A percentile compares a stretch with the other conserved stretches of the same genome.
Conservation (phyloP, 345 rosid species). For the Erysimum cheiranthoides region DNA sequence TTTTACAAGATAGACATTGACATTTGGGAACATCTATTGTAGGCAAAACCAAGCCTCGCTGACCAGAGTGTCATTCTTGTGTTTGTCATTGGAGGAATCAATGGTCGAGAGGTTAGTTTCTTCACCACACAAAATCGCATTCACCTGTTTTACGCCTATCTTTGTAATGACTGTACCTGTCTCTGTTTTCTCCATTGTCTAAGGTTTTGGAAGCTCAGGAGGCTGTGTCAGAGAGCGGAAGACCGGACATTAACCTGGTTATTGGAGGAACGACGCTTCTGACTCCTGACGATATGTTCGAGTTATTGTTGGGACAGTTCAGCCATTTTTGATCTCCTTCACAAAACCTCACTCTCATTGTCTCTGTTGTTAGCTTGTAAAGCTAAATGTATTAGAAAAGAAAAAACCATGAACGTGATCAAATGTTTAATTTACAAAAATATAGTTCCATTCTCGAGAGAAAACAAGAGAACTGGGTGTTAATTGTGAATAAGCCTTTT, state of each 20-base stretch:
- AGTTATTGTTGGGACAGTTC: slow-evolving; percentile 65
- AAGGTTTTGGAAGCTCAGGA: slow-evolving; percentile 85
- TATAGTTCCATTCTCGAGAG: slow-evolving; percentile 8
- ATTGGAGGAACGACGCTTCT: slow-evolving; percentile 94
- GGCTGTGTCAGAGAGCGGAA: slow-evolving; percentile 78
- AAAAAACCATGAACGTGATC: neutral
- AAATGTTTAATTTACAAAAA: slow-evolving; percentile 4
- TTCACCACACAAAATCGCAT: neutral
- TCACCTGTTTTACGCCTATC: neutral
- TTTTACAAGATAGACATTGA: slow-evolving; percentile 17
- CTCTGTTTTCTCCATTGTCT: slow-evolving; percentile 16
- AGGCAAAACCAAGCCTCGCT: slow-evolving; percentile 88
- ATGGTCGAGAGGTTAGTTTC: slow-evolving; percentile 70
- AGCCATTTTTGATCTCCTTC: slow-evolving; percentile 55
- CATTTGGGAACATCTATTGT: slow-evolving; percentile 30
- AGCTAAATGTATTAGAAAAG: neutral
- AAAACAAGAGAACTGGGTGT: slow-evolving; percentile 25
- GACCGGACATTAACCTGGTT: slow-evolving; percentile 76
- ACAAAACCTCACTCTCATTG: neutral
- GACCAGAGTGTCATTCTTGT: slow-evolving; percentile 85
- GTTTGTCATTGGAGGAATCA: slow-evolving; percentile 92
- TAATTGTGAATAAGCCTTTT: slow-evolving; percentile 1
- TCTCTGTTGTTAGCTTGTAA: slow-evolving; percentile 30
- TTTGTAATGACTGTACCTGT: neutral
- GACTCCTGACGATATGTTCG: slow-evolving; percentile 86